Base-by-base conservation (phyloP, 257 asterid species). In the Jaltomata sinuosa region DNA sequence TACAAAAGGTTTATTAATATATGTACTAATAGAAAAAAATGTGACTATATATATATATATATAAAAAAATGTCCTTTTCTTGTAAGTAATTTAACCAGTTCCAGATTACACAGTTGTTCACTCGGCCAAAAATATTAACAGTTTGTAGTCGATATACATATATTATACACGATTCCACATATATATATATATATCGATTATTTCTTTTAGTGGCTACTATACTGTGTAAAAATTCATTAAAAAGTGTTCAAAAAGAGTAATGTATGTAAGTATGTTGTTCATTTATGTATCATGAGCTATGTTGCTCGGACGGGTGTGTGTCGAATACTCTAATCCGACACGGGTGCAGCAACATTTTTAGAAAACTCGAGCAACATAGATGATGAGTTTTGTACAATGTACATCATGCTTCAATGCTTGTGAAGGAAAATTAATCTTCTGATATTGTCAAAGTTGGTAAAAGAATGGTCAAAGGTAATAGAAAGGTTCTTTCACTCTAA, bases 1-100 rank as follows among this genome's bases (percentile, higher is more conserved):
- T 87, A 55, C 80, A 81, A 61, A 80, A 42, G 71, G 84, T 61
- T 87, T 25, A 54, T 52, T 55, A 10, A 31, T 54, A 25, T 54
- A 25, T 64, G 38, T 47, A 68, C 29, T 36, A 42, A 4, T n/a
- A 7, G 71, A 54, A 31, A 32, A n/a, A n/a, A 74, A 45, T 45
- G 40, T 74, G 16, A 45, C 38, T 12, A 40, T 5, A 29, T 36
- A 42, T 49, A 49, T 49, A 25, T 59, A 55, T 57, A 57, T 61
- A 71, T 40, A 71, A n/a, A n/a, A n/a, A n/a, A n/a, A n/a, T 71
- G 12, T 74, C 59, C n/a, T 74, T 45, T 74, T 50, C 55, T 31
- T 47, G 25, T 25, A 45, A 25, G 40, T 47, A 76, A 76, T 42
- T 42, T 40, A 40, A 74, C 3, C 80, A 74, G 38, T 74, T 22